Conservation (phyloP, 805 yeast species). For the Suhomyces canberraensis region DNA sequence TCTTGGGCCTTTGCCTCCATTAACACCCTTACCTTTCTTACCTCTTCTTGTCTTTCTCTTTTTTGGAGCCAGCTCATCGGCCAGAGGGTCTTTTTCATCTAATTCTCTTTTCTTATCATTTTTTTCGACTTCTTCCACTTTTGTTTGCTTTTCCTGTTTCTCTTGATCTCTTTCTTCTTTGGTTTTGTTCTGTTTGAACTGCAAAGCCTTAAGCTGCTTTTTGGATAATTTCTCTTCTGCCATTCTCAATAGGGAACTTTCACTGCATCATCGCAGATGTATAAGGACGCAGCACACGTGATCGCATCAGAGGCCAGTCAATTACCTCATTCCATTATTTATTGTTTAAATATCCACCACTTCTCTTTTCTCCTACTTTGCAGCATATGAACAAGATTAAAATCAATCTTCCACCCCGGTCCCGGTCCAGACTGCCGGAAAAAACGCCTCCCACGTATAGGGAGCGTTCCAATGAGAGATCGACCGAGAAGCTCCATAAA, state of each 20-base stretch:
- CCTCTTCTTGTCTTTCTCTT: conserved; percentile 77
- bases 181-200: conserved; percentile 45
- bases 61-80: conserved; percentile 42
- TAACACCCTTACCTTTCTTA: conserved; percentile 61
- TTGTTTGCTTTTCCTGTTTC: conserved; percentile 25
- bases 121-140: conserved; percentile 8
- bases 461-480: conserved; percentile 18
- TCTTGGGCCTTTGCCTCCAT: conserved; percentile 52
- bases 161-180: conserved; percentile 39
- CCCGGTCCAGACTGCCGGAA: conserved; percentile 20
- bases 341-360: neutral
- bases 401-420: conserved; percentile 2
- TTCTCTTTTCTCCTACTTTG: too few species aligned
- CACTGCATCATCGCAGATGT: too few species aligned
- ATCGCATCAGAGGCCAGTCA: neutral
- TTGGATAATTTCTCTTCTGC: conserved; percentile 49
- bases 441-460: conserved; percentile 8
- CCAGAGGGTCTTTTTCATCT: conserved; percentile 14
- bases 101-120: conserved; percentile 9
- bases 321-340: too few species aligned
- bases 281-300: too few species aligned
- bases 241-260: neutral
- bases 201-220: conserved; percentile 62
- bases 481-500: conserved; percentile 13
- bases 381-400: conserved; percentile 5